Base-by-base conservation (phyloP, 2,329 filamentous ascomycete species). In the Biscogniauxia sp. region DNA sequence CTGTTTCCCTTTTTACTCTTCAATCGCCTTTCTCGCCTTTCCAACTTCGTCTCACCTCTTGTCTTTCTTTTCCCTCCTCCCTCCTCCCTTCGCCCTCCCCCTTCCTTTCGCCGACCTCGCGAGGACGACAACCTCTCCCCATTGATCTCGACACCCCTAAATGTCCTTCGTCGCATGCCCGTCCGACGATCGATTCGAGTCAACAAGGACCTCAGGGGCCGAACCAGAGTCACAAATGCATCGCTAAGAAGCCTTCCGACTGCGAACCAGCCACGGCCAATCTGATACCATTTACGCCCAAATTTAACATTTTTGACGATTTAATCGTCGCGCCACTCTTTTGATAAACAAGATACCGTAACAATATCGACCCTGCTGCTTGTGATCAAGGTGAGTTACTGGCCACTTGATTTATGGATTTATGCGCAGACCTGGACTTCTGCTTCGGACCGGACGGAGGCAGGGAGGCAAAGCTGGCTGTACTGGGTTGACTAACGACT, bases 311-410 rank as follows among this genome's bases (percentile, higher is more conserved):
- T 61, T 58, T 66, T 68, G 71, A 73, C 70, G 71, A 72, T 73
- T 67, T 66, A 60, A 63, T 74, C 72, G 72, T 74, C 72, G 65
- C 69, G 70, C 66, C 72, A 66, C 72, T 74, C 72, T 69, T 74
- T 74, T 74, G 61, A 65, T 69, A 49, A 50, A 54, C 23, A 56
- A 60, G 41, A 61, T 61, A 61, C 60, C 58, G 20, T 62, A 59
- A 53, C 57, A 57, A 53, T 51, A 66, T 32, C 28, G 7, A 32
- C 28, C 11, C 28, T 13, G 28, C 55, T 63, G 71, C 70, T 71
- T 70, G 68, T 65, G 8, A 54, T 61, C 66, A 72, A 70, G 70
- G 70, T 71, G 55, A 68, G 70, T 68, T n/a, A 17, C 13, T 51
- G 32, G 32, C 32, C 13, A 15, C 32, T 37, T 7, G 13, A 37